Base-by-base conservation (phyloP, 1,284 basidiomycete species). In the Marasmius fiardii region DNA sequence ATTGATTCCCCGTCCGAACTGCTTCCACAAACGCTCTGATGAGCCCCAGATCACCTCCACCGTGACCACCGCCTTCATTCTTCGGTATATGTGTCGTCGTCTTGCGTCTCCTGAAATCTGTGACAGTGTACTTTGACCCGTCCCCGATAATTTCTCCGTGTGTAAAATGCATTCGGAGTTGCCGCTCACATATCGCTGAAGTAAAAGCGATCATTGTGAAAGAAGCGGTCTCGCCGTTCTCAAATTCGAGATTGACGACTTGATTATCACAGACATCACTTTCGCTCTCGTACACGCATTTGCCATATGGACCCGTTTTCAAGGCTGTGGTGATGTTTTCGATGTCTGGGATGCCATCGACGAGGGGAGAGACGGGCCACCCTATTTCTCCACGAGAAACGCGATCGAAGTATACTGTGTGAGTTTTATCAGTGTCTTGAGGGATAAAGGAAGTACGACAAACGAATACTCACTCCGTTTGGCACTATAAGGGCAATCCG, bases 191-290 rank as follows among this genome's bases (percentile, higher is more conserved):
- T 53, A 92, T 80, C 43, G 81, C 72, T 39, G 79, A 74, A 0
- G 86, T 88, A 63, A 80, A 88, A 1, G 89, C 90, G 52, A 90
- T 80, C 90, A 93, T 92, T 18, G 90, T 92, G 69, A 93, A 89
- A 0, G 86, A 88, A 2, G 81, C 88, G 0, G 91, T 93, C 20
- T 81, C 76, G 20, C 90, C 89, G 51, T 81, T 83, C 20, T 86
- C 83, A 69, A 90, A 93, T 65, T 92, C 87, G 58, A 93, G 72
- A 67, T 92, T 93, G 60, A 93, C 91, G 43, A 92, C 84, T 67
- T 92, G 89, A 63, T 92, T 83, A 66, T 92, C 89, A 60, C 86
- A 88, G 35, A 92, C 88, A 66, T 93, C 88, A 67, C 93, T 93
- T 52, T 81, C 75, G 53, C 83, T 80, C 67, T 93, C 90, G 67